Evolutionary conservation across 192 early-diverging fungal species (phyloP).

Genomic region (Diversispora epigaea): DNA sequence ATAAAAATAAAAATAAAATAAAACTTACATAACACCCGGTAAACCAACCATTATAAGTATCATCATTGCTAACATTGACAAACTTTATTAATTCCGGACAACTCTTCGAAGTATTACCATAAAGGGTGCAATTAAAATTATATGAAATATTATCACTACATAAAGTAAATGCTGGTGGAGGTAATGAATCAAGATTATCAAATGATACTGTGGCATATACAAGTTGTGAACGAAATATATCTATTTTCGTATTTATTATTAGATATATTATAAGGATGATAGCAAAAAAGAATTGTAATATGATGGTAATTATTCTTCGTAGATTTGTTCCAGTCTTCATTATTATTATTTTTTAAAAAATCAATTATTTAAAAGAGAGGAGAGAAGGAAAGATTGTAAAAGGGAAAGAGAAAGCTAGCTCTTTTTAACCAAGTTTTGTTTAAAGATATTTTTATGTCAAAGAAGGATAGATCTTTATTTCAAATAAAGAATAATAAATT

Average conservation of each 20-base stretch:
- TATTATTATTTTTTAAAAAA: background rate
- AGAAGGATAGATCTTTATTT: no score
- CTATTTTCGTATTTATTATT: conserved; percentile 11
- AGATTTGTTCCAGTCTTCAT: background rate
- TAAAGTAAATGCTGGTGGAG: conserved; percentile 24
- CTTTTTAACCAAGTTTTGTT: no score
- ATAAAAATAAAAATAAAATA: no score
- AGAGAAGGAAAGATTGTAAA: no score
- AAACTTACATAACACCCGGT: background rate
- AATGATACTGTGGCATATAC: background rate
- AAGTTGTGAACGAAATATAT: conserved; percentile 1
- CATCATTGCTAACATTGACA: conserved; percentile 13
- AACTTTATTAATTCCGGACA: conserved; percentile 2
- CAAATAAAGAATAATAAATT: no score
- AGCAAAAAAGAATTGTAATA: conserved; percentile 20
- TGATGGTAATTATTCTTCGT: background rate
- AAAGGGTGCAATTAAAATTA: conserved; percentile 15
- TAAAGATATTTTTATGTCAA: no score
- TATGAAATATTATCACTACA: conserved; percentile 14
- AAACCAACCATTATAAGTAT: conserved; percentile 29
- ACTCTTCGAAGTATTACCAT: background rate
- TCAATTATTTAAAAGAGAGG: no score
- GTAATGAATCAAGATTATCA: background rate
- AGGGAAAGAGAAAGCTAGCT: no score
- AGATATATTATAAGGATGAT: conserved; percentile 2